Evolutionary conservation across 2,329 filamentous ascomycete genomes (phyloP), one percentile per base, ranked within the genome.

Genomic region (Alternaria rosae): DNA sequence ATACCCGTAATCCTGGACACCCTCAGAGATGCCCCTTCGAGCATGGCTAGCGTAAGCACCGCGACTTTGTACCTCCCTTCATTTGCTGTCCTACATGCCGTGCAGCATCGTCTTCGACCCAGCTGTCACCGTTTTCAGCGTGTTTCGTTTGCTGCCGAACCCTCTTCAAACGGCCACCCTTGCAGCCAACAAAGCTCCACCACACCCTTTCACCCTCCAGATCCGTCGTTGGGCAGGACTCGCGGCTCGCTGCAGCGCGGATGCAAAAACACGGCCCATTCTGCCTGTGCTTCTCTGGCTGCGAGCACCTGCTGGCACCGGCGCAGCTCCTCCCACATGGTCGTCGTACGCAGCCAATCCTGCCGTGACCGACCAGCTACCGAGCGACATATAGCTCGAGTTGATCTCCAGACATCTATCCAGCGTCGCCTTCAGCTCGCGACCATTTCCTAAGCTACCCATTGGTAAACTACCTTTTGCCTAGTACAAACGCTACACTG

Each of bases 221-320:
- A 59, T 69, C 59, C 48, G 61, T 47, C 64, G 58, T 70, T 69
- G 67, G 70, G 70, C 69, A 66, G 45, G 60, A 60, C 55, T 66
- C 64, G 59, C 65, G 55, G 63, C 65, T 71, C 68, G 72, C 66
- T 71, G 70, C 67, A 65, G 61, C 62, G 55, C 58, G 59, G 60
- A 67, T 69, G 66, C 65, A 69, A 62, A 28, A 62, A 61, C 43
- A 62, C 66, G 66, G 67, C 63, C 69, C 68, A 67, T 66, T 59
- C 54, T 61, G 66, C 66, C 64, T 67, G 61, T 67, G 66, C 66
- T 35, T 35, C 47, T 45, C 35, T 48, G 17, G 42, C 55, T 60
- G 63, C 54, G 65, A 57, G 64, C 68, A 67, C 63, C 47, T 45
- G 45, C 62, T 71, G 69, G 62, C 64, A 65, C 65, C 54, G 43